Conservation (phyloP, 192 early-diverging fungal species). For the Dissophora globulifera region DNA sequence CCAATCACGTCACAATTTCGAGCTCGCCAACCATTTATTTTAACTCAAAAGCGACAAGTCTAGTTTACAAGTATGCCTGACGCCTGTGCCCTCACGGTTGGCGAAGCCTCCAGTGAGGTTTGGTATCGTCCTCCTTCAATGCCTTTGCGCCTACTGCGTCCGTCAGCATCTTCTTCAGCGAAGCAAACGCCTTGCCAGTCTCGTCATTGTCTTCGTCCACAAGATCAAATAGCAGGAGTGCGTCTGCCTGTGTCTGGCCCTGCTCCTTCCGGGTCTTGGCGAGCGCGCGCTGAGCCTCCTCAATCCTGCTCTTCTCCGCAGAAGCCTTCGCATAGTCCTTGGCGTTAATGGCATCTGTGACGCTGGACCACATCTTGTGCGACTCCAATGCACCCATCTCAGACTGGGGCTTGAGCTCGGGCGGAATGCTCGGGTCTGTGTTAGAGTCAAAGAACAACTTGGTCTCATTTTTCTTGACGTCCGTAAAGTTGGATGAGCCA, state of each 20-base stretch:
- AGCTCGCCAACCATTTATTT: not conserved
- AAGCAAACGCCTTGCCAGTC: constrained; percentile 33
- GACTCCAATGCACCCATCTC: constrained; percentile 74
- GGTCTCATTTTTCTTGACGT: constrained; percentile 60
- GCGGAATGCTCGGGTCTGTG: constrained; percentile 57
- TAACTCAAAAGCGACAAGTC: not conserved
- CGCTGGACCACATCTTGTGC: constrained; percentile 75
- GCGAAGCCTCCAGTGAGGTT: constrained; percentile 51
- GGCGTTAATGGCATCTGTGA: constrained; percentile 71
- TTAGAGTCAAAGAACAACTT: constrained; percentile 70
- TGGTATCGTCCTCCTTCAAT: constrained; percentile 47
- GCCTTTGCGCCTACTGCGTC: constrained; percentile 38
- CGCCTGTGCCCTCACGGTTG: not conserved
- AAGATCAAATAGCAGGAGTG: constrained; percentile 40
- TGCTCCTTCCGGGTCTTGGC: constrained; percentile 69
- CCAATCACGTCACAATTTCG: not conserved
- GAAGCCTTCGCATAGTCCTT: constrained; percentile 78
- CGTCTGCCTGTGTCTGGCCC: constrained; percentile 53
- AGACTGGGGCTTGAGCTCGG: constrained; percentile 67
- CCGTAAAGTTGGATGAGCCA: constrained; percentile 67
- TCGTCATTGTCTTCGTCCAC: constrained; percentile 44
- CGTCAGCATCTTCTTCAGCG: constrained; percentile 28
- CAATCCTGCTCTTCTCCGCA: constrained; percentile 74
- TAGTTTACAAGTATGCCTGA: not conserved
- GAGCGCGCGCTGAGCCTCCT: constrained; percentile 70